Evolutionary conservation across 345 rosid species (phyloP).

Genomic region (Heritiera fomes): DNA sequence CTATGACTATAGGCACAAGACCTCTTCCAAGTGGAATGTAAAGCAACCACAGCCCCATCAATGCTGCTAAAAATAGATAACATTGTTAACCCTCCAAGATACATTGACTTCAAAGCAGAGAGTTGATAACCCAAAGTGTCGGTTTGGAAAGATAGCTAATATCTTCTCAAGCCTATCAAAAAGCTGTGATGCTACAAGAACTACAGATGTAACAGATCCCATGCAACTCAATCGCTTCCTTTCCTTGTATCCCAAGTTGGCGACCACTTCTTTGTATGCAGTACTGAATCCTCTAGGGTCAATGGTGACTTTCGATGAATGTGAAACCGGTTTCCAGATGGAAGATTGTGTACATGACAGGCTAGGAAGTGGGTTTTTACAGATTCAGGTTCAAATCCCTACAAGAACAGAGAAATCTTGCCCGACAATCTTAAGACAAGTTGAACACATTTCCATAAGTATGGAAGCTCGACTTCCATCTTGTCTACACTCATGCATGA

Average conservation of each 20-base stretch:
- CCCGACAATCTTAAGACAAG: conserved; percentile 50
- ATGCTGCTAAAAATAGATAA: conserved; percentile 74
- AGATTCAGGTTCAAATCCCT: conserved; percentile 62
- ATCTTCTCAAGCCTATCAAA: conserved; percentile 58
- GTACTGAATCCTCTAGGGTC: conserved; percentile 63
- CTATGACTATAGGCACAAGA: conserved; percentile 55
- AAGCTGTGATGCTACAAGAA: conserved; percentile 43
- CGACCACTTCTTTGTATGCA: conserved; percentile 78
- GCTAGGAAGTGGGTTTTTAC: conserved; percentile 59
- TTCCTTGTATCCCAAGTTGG: conserved; percentile 93
- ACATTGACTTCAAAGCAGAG: conserved; percentile 69
- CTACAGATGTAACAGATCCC: conserved; percentile 36
- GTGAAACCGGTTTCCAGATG: conserved; percentile 53
- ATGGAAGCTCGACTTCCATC: conserved; percentile 60
- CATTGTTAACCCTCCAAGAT: conserved; percentile 69
- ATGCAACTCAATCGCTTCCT: conserved; percentile 62
- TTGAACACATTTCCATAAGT: conserved; percentile 63
- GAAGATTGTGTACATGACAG: conserved; percentile 82
- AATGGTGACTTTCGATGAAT: conserved; percentile 54
- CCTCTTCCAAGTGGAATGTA: conserved; percentile 64
- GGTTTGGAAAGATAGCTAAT: conserved; percentile 63
- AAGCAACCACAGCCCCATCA: conserved; percentile 73
- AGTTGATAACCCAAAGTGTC: conserved; percentile 80
- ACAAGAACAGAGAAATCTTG: neutral
- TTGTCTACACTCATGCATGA: conserved; percentile 44